Conservation (phyloP, 2,329 filamentous ascomycete genomes). For the Penicillium hesseltinei region DNA sequence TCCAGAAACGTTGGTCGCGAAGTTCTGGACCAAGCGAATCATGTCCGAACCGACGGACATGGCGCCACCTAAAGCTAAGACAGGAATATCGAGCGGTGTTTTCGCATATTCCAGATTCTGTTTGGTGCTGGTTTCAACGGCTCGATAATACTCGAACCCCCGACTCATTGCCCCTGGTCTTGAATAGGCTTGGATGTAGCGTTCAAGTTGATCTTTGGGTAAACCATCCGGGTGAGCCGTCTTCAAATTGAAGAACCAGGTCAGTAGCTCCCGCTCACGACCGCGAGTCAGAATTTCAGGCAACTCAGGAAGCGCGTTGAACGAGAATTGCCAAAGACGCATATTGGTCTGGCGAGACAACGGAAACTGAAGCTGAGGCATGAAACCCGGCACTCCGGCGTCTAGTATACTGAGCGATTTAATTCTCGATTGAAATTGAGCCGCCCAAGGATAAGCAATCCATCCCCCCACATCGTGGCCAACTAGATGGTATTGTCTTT, state of each 20-base stretch:
- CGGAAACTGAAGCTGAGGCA: neutral
- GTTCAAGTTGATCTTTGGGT: neutral
- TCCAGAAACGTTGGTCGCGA: neutral
- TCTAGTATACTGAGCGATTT: neutral
- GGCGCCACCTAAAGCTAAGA: neutral
- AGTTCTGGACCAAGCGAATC: neutral
- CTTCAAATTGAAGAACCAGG: neutral
- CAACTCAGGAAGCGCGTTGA: neutral
- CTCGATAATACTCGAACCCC: neutral
- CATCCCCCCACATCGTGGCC: neutral
- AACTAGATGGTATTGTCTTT: neutral
- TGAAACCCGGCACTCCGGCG: neutral
- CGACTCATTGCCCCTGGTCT: neutral
- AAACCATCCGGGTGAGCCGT: neutral
- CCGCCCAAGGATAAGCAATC: neutral
- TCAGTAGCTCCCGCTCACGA: neutral
- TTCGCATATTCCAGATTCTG: neutral
- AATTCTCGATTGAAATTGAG: neutral
- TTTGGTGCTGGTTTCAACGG: neutral
- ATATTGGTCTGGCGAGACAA: neutral
- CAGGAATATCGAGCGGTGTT: neutral
- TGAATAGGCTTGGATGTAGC: neutral
- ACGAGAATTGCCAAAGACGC: neutral
- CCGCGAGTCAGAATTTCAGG: neutral
- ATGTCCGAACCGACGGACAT: neutral